These are phyloP conservation scores for Euptelea pleiosperma DNA, from an alignment of 164 flowering plant genomes.

Conservation along the genomic window DNA sequence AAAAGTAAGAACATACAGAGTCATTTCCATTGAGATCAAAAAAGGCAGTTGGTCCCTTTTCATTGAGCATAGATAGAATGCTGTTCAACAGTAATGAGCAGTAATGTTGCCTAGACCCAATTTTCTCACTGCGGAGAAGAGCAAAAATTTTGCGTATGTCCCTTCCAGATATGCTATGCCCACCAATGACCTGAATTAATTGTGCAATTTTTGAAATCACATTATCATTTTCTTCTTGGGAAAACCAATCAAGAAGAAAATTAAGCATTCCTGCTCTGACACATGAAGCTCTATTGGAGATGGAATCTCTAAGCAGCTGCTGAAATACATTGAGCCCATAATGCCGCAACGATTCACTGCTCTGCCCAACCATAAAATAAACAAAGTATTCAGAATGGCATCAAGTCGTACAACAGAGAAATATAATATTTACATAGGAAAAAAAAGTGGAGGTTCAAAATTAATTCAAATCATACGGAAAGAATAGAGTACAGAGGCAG, in stretches of 20 bases:
- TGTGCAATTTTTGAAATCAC: constrained; percentile 64
- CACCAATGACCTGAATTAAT: constrained; percentile 85
- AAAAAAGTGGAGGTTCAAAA: neutral
- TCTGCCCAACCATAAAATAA: constrained; percentile 69
- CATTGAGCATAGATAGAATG: constrained; percentile 81
- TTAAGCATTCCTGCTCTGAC: constrained; percentile 94
- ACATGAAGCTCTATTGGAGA: constrained; percentile 83
- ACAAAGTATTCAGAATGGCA: constrained; percentile 17
- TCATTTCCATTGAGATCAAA: constrained; percentile 79
- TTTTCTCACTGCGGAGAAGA: constrained; percentile 75
- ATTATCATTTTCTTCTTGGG: constrained; percentile 54
- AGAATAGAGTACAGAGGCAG: constrained; percentile 5
- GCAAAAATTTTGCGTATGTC: constrained; percentile 96
- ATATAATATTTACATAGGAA: neutral
- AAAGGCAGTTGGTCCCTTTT: constrained; percentile 94
- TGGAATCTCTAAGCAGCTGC: constrained; percentile 76
- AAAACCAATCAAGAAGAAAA: constrained; percentile 96
- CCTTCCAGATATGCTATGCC: constrained; percentile 97
- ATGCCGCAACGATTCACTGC: constrained; percentile 76
- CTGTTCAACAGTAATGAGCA: constrained; percentile 71
- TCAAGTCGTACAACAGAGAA: neutral
- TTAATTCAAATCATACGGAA: neutral
- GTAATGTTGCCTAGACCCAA: constrained; percentile 49
- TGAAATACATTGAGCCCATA: constrained; percentile 77
- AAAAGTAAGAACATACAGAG: constrained; percentile 59